phyloP scores from a whole-genome alignment of 805 yeast species.

The Candida insectalens region DNA sequence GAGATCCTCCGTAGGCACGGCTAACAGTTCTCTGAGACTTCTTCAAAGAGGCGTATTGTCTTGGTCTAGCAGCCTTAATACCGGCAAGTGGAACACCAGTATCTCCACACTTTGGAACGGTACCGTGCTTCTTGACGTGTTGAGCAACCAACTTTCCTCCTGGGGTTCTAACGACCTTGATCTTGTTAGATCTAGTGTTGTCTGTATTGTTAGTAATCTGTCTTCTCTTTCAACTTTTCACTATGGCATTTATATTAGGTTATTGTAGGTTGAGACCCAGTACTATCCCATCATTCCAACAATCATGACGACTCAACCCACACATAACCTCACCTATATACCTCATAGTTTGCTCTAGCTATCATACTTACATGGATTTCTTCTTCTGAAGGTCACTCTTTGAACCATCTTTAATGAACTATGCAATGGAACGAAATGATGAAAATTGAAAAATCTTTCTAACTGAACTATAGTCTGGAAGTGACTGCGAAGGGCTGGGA shows the following conservation, averaged over 20 bases:
- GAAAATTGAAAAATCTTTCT: too few species aligned
- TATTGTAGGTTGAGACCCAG: too few species aligned
- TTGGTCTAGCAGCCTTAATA: constrained; percentile 93
- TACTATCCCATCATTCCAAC: too few species aligned
- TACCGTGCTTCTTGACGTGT: constrained; percentile 87
- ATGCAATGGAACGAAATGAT: too few species aligned
- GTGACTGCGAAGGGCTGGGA: too few species aligned
- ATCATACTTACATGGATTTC: constrained; percentile 97
- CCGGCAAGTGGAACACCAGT: constrained; percentile 61
- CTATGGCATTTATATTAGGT: too few species aligned
- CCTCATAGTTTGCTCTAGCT: too few species aligned
- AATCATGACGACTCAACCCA: too few species aligned
- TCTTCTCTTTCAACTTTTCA: too few species aligned
- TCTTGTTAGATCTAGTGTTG: constrained; percentile 99
- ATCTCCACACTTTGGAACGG: constrained; percentile 87
- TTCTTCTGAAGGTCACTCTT: constrained; percentile 98
- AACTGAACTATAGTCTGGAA: too few species aligned
- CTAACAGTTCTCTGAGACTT: constrained; percentile 97
- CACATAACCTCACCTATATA: too few species aligned
- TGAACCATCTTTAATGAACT: constrained; percentile 95
- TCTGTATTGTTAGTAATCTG: constrained; percentile 49
- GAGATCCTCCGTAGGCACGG: constrained; percentile 99
- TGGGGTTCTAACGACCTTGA: constrained; percentile 99
- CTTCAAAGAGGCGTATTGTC: constrained; percentile 91
- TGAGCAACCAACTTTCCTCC: constrained; percentile 99